A percentile compares a stretch with the other conserved stretches of the same genome.
phyloP scores from a whole-genome alignment of 805 yeast species.

The Cyberlindnera nakhonratchasimensis region DNA sequence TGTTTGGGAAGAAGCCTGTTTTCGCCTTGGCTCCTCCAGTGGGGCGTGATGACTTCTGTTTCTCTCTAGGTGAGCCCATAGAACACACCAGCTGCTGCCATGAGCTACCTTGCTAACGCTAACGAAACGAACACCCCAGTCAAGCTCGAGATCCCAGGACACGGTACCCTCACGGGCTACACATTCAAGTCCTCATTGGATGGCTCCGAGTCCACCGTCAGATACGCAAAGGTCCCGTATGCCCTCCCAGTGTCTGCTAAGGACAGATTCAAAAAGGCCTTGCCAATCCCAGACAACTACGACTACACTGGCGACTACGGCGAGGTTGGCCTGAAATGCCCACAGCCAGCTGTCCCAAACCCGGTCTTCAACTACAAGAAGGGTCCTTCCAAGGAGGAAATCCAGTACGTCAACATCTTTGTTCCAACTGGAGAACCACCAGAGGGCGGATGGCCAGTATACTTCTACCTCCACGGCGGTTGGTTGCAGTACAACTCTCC shows the following conservation, averaged over 20 bases:
- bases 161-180: slow-evolving; percentile 31
- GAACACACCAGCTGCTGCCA: too few relatives aligned
- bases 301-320: slow-evolving; percentile 40
- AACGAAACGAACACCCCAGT: slow-evolving; percentile 5
- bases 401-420: slow-evolving; percentile 37
- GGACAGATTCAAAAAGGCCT: slow-evolving; percentile 34
- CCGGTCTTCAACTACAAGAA: slow-evolving; percentile 26
- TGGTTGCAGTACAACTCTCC: slow-evolving; percentile 34
- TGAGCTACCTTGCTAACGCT: slow-evolving; percentile 11
- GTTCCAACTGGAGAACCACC: slow-evolving; percentile 35
- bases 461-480: slow-evolving; percentile 42
- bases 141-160: slow-evolving; percentile 11
- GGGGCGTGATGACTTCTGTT: too few relatives aligned
- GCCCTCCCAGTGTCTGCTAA: slow-evolving; percentile 33
- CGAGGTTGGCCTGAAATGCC: slow-evolving; percentile 33
- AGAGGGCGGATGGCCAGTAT: slow-evolving; percentile 40
- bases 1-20: too few relatives aligned
- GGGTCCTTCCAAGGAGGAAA: slow-evolving; percentile 30
- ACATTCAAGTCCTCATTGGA: slow-evolving; percentile 14
- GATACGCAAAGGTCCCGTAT: slow-evolving; percentile 34
- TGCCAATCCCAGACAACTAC: slow-evolving; percentile 31
- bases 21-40: too few relatives aligned
- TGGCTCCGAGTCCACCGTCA: slow-evolving; percentile 21
- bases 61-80: too few relatives aligned
- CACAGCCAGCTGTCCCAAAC: slow-evolving; percentile 35